Base-by-base conservation (phyloP, 768 basidiomycete species). In the Suillus lakei region DNA sequence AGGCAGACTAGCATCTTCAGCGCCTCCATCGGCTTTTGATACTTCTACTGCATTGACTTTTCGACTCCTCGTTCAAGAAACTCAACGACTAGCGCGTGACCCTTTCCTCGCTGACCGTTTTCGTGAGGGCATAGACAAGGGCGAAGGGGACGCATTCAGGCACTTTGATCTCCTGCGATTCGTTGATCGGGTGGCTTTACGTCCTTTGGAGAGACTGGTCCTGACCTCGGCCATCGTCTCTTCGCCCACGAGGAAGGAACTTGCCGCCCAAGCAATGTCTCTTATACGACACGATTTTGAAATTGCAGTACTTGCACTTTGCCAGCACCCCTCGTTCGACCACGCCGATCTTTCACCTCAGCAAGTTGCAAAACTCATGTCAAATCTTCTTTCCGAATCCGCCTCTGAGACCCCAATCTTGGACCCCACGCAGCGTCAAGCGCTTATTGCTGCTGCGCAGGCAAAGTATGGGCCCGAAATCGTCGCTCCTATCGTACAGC, bases 101-200 rank as follows among this genome's bases (percentile, higher is more conserved):
- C 95, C 95, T 66, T 90, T 89, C 76, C 86, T 95, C 54, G 92
- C 95, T 61, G 93, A 94, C 80, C 88, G 94, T 68, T 96, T 96
- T 78, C 88, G 93, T 66, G 93, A 95, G 77, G 93, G 91, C 56
- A 86, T 96, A 64, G 92, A 95, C 84, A 92, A 89, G 75, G 93
- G 90, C 60, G 92, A 95, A 74, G 93, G 91, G 54, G 91, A 94
- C 67, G 80, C 88, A 61, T 93, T 95, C 76, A 86, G 91, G 64
- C 84, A 89, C 71, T 95, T 96, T 71, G 93, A 95, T 83, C 84
- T 96, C 60, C 79, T 86, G 65, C 88, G 92, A 80, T 95, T 95
- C 72, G 85, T 86, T 66, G 92, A 95, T 82, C 88, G 93, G 65
- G 82, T 94, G 46, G 91, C 91, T 60, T 83, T 96, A 53, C 86